Percentiles rank a stretch among this genome's conserved stretches.
Evolutionary conservation across 495 filamentous ascomycete genomes (phyloP).

Genomic region (Letharia columbiana): DNA sequence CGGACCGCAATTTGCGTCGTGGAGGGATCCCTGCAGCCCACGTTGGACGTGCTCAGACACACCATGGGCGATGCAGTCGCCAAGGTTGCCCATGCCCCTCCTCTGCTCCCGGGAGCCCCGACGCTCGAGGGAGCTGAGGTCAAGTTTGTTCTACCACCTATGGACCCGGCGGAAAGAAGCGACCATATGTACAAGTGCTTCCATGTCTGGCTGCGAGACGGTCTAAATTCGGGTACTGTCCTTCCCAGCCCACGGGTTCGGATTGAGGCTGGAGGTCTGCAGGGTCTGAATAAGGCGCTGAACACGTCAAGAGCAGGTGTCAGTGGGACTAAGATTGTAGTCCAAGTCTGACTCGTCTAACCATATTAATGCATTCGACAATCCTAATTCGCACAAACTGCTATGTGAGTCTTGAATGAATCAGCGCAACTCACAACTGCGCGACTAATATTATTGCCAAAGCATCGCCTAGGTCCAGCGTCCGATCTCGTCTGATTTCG

Average conservation of each 20-base stretch:
- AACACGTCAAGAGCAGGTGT: constrained; percentile 19
- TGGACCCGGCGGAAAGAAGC: neutral
- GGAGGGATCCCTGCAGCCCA: neutral
- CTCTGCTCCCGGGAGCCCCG: neutral
- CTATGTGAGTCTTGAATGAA: too few relatives aligned
- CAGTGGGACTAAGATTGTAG: constrained; percentile 24
- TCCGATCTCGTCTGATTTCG: too few relatives aligned
- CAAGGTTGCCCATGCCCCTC: neutral
- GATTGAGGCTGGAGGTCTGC: constrained; percentile 10
- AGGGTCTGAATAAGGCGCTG: constrained; percentile 17
- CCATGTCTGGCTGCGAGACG: neutral
- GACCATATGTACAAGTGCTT: neutral
- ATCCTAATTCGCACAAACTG: too few relatives aligned
- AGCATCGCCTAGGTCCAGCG: too few relatives aligned
- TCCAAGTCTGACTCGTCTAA: neutral
- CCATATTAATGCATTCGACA: neutral
- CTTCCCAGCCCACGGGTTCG: neutral
- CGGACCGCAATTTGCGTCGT: constrained; percentile 10
- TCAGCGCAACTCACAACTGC: too few relatives aligned
- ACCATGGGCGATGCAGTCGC: neutral
- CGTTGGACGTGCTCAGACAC: neutral
- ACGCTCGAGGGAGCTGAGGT: neutral
- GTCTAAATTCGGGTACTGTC: constrained; percentile 7
- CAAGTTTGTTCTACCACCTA: neutral
- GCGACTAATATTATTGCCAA: too few relatives aligned